Conservation (phyloP, 257 asterid genomes). For the Craterostigma plantagineum region DNA sequence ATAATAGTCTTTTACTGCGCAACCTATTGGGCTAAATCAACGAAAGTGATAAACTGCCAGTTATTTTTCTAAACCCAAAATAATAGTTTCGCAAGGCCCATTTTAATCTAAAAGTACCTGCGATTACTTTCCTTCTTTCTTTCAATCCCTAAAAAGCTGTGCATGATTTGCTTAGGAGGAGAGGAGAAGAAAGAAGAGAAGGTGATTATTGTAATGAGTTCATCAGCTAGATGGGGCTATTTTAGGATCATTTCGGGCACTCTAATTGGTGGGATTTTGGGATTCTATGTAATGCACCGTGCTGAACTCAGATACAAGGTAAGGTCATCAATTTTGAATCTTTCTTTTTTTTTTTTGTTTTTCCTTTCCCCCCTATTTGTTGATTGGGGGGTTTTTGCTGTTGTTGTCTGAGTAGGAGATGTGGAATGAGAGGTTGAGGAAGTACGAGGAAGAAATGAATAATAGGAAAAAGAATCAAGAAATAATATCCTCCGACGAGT, state of each 20-base stretch:
- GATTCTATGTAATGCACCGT: conserved; percentile 75
- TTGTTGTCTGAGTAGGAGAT: conserved; percentile 27
- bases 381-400: neutral
- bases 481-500: neutral
- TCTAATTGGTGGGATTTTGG: conserved; percentile 46
- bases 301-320: conserved; percentile 70
- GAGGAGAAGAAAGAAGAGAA: neutral
- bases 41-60: no score
- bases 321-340: conserved; percentile 5
- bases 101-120: no score
- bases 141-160: no score
- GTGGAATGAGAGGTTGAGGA: conserved; percentile 70
- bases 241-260: conserved; percentile 70
- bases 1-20: no score
- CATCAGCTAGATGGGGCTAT: conserved; percentile 64
- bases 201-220: conserved; percentile 22
- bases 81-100: no score
- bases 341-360: neutral
- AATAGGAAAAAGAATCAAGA: conserved; percentile 15
- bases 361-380: neutral
- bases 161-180: neutral
- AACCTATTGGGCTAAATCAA: no score
- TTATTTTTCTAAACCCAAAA: no score
- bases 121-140: no score
- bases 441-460: conserved; percentile 74